Evolutionary conservation across 768 basidiomycete species (phyloP).

Genomic region (Tricholoma sp.): DNA sequence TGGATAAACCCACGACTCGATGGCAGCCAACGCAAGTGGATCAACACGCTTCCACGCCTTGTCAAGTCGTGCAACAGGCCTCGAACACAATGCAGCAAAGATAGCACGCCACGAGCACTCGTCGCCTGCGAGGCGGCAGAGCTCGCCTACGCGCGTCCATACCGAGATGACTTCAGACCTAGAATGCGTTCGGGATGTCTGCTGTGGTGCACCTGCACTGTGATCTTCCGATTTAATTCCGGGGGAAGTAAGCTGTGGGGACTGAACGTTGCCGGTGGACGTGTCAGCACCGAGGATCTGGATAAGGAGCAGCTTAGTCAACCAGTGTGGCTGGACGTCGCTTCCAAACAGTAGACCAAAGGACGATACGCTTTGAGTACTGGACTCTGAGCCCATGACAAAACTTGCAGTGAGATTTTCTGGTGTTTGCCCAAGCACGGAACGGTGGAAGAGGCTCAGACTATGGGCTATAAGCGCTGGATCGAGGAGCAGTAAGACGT

Average conservation of each 20-base stretch:
- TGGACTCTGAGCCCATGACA: constrained; percentile 28
- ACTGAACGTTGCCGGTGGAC: constrained; percentile 22
- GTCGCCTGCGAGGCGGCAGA: constrained; percentile 68
- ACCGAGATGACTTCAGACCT: constrained; percentile 67
- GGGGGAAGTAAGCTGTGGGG: constrained; percentile 14
- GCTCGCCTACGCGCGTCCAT: constrained; percentile 72
- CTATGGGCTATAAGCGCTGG: constrained; percentile 57
- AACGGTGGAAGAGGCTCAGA: constrained; percentile 57
- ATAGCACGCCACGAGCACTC: constrained; percentile 80
- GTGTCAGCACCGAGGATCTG: constrained; percentile 67
- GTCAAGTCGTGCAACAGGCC: constrained; percentile 70
- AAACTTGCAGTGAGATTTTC: constrained; percentile 47
- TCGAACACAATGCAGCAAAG: constrained; percentile 60
- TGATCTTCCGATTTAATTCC: constrained; percentile 29
- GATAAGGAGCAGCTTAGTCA: constrained; percentile 66
- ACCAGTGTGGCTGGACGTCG: constrained; percentile 74
- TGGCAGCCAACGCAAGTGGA: constrained; percentile 43
- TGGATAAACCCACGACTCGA: constrained; percentile 66
- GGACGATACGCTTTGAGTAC: constrained; percentile 12
- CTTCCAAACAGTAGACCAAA: constrained; percentile 53
- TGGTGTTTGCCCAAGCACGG: constrained; percentile 45
- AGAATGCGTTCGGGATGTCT: constrained; percentile 58
- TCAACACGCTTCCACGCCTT: constrained; percentile 81
- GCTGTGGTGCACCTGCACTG: constrained; percentile 12
- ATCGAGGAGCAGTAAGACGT: constrained; percentile 61